These are phyloP conservation scores for Phytophthora megakarya DNA, from an alignment of 352 stramenopile species.

Conservation along the genomic window DNA sequence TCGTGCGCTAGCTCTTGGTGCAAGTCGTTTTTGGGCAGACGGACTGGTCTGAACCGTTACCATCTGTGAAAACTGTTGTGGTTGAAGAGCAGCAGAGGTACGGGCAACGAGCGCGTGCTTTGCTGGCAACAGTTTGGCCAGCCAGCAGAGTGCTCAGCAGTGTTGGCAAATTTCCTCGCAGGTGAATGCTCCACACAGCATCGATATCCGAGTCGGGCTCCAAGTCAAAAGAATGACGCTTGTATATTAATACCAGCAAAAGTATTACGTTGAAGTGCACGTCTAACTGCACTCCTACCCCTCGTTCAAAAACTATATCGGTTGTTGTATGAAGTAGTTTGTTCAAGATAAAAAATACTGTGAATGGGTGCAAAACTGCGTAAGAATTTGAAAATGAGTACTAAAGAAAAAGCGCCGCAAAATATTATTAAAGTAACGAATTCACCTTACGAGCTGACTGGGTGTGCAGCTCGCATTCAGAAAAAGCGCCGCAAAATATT, in stretches of 20 bases:
- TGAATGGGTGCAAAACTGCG: neutral
- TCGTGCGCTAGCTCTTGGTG: no score
- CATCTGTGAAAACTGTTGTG: slow-evolving; percentile 3
- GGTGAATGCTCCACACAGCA: neutral
- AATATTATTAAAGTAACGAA: no score
- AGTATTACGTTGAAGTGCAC: slow-evolving; percentile 8
- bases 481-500: no score
- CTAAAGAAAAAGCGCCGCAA: no score
- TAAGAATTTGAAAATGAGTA: no score
- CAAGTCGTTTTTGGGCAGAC: neutral
- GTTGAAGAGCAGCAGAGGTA: slow-evolving; percentile 10
- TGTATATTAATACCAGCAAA: neutral
- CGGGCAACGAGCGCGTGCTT: neutral
- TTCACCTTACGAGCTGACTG: no score
- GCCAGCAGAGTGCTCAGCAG: neutral
- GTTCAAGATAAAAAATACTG: neutral
- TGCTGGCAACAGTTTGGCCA: neutral
- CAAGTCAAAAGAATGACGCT: neutral
- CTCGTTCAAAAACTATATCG: neutral
- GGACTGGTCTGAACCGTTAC: neutral
- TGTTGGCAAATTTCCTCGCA: neutral
- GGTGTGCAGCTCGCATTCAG: no score
- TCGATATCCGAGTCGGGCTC: neutral
- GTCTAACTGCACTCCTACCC: slow-evolving; percentile 7
- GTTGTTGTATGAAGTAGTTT: neutral